Base-by-base conservation (phyloP, 139 green algal species). In the Desmodesmus armatus region DNA sequence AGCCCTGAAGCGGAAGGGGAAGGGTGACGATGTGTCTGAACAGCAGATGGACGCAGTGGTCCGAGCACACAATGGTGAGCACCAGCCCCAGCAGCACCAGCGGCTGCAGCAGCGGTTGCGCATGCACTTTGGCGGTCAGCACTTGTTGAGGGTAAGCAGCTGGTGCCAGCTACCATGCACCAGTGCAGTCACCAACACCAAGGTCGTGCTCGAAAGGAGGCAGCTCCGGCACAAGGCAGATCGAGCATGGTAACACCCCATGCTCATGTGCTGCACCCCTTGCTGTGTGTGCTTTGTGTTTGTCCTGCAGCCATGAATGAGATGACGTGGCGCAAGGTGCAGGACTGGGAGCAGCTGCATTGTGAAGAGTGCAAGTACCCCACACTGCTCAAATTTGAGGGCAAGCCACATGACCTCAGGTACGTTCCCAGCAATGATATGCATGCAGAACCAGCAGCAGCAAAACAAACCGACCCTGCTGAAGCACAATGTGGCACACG, bases 1-100 rank as follows among this genome's bases (percentile, higher is more conserved):
- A 97, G 94, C 97, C 0, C 81, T 99, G 60, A 89, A 89, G 73
- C 90, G 97, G n/a, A 99, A 99, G 85, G 94, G 94, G 71, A 99
- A 99, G 79, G 96, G 93, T 21, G 94, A 96, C 11, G 97, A 97
- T 84, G 93, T 98, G 41, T 90, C 88, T 7, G 96, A 98, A 87
- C 90, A 96, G 49, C 95, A 98, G 72, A 98, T 99, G 95, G 95
- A 96, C 0, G 67, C 90, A 0, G 96, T 99, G 5, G 92, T 99
- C 0, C 83, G 85, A 27, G 94, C 95, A 27, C 96, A 98, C 91
- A 98, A 98, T 89, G 90, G 93, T 95, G 85, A 90, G 93, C 33
- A 55, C 39, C 37, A 66, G 2, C 3, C 33, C 0, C 3, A 41
- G 5, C 6, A 71, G 31, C 62, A 71, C 29, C 62, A 43, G 62